A percentile compares a stretch with the other conserved stretches of the same genome.
phyloP scores from a whole-genome alignment of 2,329 filamentous ascomycete species.

The Rutstroemia sydowiana region DNA sequence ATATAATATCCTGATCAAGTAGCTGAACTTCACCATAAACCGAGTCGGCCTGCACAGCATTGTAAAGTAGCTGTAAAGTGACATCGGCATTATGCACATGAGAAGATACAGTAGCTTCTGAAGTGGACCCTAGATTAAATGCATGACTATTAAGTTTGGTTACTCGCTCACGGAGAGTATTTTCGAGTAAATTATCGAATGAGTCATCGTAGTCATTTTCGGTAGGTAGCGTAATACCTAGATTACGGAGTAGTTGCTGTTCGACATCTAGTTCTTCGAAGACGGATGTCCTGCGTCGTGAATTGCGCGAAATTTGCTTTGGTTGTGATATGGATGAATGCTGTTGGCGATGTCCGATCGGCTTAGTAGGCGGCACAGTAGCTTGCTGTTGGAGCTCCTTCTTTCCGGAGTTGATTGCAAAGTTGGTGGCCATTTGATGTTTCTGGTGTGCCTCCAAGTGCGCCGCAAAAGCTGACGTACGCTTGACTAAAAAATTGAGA shows the following conservation, averaged over 20 bases:
- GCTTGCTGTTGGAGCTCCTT: conserved; percentile 33
- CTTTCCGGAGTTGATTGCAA: conserved; percentile 37
- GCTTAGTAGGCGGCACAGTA: not conserved
- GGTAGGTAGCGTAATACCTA: conserved; percentile 39
- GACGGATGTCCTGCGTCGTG: conserved; percentile 23
- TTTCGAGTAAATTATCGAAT: conserved; percentile 24
- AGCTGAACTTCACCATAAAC: conserved; percentile 41
- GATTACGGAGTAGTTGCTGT: conserved; percentile 38
- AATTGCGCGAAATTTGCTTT: conserved; percentile 24
- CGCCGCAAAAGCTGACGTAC: conserved; percentile 36
- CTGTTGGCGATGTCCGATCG: conserved; percentile 15
- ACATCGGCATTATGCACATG: conserved; percentile 41
- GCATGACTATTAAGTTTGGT: conserved; percentile 39
- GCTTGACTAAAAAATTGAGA: conserved; percentile 43
- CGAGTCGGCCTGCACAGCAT: conserved; percentile 47
- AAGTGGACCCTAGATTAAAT: conserved; percentile 40
- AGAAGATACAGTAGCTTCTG: conserved; percentile 38
- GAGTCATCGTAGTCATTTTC: conserved; percentile 25
- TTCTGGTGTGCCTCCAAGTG: conserved; percentile 40
- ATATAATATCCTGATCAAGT: conserved; percentile 46
- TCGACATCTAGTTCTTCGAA: conserved; percentile 32
- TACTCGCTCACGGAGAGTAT: conserved; percentile 32
- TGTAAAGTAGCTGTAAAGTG: conserved; percentile 42
- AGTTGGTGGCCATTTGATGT: conserved; percentile 36
- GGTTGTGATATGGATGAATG: conserved; percentile 16